A percentile compares a stretch with the other conserved stretches of the same genome.
phyloP scores from a whole-genome alignment of 1,284 basidiomycete species.

The Leccinum pallidistipes region DNA sequence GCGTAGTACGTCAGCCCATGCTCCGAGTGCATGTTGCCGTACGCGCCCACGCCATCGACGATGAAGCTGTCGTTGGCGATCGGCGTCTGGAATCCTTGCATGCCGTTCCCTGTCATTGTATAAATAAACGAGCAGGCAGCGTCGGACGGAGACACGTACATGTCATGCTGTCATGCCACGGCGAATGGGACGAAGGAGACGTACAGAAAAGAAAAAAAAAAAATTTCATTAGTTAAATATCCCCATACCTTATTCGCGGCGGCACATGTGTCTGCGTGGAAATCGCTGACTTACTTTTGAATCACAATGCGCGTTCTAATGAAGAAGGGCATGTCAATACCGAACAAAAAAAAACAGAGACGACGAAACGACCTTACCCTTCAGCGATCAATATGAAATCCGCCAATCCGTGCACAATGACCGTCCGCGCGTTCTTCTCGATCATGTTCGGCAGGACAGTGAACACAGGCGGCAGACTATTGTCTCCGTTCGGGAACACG shows the following conservation, averaged over 20 bases:
- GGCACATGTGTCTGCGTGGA: not conserved
- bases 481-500: slow-evolving; percentile 64
- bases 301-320: slow-evolving; percentile 59
- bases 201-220: not conserved
- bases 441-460: slow-evolving; percentile 72
- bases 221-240: not conserved
- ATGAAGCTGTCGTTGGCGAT: slow-evolving; percentile 65
- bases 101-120: slow-evolving; percentile 50
- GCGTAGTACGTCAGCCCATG: slow-evolving; percentile 60
- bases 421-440: slow-evolving; percentile 68
- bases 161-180: slow-evolving; percentile 56
- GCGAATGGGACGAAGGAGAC: not conserved
- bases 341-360: not conserved
- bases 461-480: slow-evolving; percentile 59
- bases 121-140: slow-evolving; percentile 1
- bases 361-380: slow-evolving; percentile 46
- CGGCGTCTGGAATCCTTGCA: slow-evolving; percentile 72
- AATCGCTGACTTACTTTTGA: slow-evolving; percentile 54
- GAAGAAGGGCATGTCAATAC: not conserved
- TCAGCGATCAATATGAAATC: slow-evolving; percentile 73
- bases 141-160: slow-evolving; percentile 41
- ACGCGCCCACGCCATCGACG: slow-evolving; percentile 65
- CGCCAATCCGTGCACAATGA: slow-evolving; percentile 71
- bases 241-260: not conserved
- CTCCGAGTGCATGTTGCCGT: slow-evolving; percentile 64